Evolutionary conservation across 202 grass and related monocot genomes (phyloP), one percentile per base, ranked within the genome.

Genomic region (Saccharum hybrid): DNA sequence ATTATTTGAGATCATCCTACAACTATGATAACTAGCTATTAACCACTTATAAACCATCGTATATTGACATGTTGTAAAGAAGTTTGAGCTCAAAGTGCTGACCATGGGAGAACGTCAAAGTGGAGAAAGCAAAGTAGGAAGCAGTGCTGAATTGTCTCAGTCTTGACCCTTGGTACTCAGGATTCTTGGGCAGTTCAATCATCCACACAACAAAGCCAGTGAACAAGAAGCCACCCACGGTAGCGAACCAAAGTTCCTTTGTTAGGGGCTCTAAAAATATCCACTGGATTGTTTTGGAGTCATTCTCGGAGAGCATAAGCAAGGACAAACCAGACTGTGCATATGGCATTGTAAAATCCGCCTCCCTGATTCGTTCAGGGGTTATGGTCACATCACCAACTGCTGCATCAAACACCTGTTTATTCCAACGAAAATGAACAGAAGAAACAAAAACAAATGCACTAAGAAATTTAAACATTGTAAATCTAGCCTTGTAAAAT

Each of bases 91-190:
- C n/a, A 19, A 23, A 77, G 63, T 19, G 3, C 74, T 71, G 43
- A 97, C 94, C 83, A 88, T 94, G 91, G 37, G 94, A 79, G 40
- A 90, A 92, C 19, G 85, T 82, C 72, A 91, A 41, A 19, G 91
- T 94, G 15, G 91, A 97, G 89, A 97, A 94, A 62, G 85, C 67
- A 73, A 90, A 97, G 78, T 94, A 97, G 33, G 82, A 89, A 68
- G 90, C 83, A 87, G 68, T 89, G 83, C 87, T 90, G 10, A 90
- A 51, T 63, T 97, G 91, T 38, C 81, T 71, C 7, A 38, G 42
- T 4, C 56, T 74, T 4, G 68, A 61, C 13, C 94, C 89, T 33
- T 81, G 68, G 64, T 87, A 94, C 34, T 85, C 89, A 1, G 18
- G 7, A 62, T 94, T 97, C 67, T 19, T 77, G 6, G 85, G 76